Evolutionary conservation across 2,329 filamentous ascomycete species (phyloP), one percentile per base, ranked within the genome.

Genomic region (Fusarium falciforme): DNA sequence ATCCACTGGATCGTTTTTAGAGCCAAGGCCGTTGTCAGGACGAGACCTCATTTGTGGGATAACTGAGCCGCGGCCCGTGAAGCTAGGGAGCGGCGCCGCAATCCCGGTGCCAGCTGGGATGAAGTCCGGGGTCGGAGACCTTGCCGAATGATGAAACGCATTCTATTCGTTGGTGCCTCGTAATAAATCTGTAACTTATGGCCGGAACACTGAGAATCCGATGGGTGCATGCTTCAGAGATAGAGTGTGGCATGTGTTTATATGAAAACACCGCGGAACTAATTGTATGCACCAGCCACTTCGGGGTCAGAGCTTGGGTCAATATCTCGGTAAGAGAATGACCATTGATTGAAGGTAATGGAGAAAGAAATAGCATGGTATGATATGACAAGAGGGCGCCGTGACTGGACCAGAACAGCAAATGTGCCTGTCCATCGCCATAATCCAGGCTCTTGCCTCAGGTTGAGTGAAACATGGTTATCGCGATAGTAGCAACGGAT

Each of bases 11-110:
- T 66, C 44, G 47, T 38, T 66, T 25, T 47, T 31, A 38, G 27
- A 65, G 36, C 44, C 62, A 69, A 44, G 64, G 42, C 20, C 25
- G 31, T 22, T 36, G 25, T 31, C 25, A 58, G 57, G 44, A 17
- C 27, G n/a, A 22, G 36, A n/a, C 10, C 52, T 69, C 66, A 74
- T 74, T 77, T 69, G 70, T 78, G 74, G 74, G 74, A 75, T 70
- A 72, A 74, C 35, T 27, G 22, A 33, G 20, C 42, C 35, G 58
- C 52, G 54, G 33, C 71, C 68, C 44, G 63, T 38, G 35, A 20
- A 11, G 27, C 29, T 40, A 71, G 44, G 71, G 61, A 65, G 20
- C 49, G 17, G 38, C 38, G 29, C 62, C 49, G 20, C 38, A 38
- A 36, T 59, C 35, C 60, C 66, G 72, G 69, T 58, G 71, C 58